These are phyloP conservation scores for Rosa rugosa DNA, from an alignment of 306 rosid genomes.

Conservation along the genomic window DNA sequence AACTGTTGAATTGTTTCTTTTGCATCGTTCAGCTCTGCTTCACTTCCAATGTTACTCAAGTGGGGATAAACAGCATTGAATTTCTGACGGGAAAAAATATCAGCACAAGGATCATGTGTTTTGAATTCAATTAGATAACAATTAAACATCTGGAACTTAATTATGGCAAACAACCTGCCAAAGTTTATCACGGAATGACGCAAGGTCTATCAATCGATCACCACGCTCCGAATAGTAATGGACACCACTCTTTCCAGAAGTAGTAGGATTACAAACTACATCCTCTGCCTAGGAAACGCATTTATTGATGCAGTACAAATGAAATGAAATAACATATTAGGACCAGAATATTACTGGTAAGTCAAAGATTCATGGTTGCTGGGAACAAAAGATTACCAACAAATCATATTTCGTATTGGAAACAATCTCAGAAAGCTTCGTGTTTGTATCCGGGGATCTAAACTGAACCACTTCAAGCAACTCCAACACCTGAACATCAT, in stretches of 20 bases:
- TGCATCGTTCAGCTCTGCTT: conserved; percentile 67
- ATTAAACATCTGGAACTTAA: conserved; percentile 17
- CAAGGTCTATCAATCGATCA: conserved; percentile 84
- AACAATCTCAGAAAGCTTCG: conserved; percentile 61
- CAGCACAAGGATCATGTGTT: conserved; percentile 25
- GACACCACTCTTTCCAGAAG: conserved; percentile 80
- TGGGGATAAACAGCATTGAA: conserved; percentile 66
- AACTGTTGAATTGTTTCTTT: conserved; percentile 81
- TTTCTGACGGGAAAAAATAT: conserved; percentile 51
- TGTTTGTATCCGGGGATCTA: conserved; percentile 72
- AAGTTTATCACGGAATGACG: conserved; percentile 80
- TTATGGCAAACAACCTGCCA: conserved; percentile 75
- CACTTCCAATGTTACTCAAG: conserved; percentile 61
- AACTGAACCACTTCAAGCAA: conserved; percentile 94
- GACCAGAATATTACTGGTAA: conserved; percentile 18
- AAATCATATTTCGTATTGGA: conserved; percentile 61
- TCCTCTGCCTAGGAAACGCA: conserved; percentile 64
- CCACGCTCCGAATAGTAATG: conserved; percentile 95
- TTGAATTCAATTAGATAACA: conserved; percentile 10
- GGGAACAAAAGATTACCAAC: conserved; percentile 54
- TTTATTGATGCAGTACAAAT: conserved; percentile 18
- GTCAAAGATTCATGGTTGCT: background rate
- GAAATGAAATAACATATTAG: conserved; percentile 13
- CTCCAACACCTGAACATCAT: conserved; percentile 67
- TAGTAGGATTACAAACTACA: conserved; percentile 67